Evolutionary conservation across 2,329 filamentous ascomycete species (phyloP).

Genomic region (Alternaria sp.): DNA sequence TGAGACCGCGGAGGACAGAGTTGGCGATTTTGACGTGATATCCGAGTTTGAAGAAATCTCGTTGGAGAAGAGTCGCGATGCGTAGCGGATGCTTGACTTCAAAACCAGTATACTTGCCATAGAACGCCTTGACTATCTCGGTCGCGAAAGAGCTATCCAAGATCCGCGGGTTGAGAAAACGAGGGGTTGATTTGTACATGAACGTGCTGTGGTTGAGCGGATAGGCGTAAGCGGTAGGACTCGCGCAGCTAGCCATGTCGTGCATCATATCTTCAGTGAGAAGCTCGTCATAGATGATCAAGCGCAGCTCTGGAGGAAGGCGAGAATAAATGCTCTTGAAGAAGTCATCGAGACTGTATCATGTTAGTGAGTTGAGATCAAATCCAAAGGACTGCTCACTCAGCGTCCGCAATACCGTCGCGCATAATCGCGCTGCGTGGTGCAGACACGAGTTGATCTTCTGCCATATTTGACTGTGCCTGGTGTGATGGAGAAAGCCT

Average conservation of each 20-base stretch:
- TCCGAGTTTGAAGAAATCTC: background rate
- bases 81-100: background rate
- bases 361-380: background rate
- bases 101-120: background rate
- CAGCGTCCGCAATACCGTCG: background rate
- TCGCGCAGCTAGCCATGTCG: background rate
- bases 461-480: background rate
- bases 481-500: background rate
- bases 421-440: background rate
- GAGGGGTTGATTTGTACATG: background rate
- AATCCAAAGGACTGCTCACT: background rate
- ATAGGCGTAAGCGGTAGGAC: background rate
- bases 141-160: background rate
- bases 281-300: background rate
- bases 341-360: background rate
- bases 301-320: background rate
- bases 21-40: background rate
- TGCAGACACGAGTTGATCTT: background rate
- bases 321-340: background rate
- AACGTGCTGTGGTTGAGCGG: background rate
- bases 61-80: background rate
- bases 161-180: background rate
- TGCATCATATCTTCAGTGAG: background rate
- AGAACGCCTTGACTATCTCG: background rate
- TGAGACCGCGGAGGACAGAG: background rate